A percentile compares a stretch with the other conserved stretches of the same genome.
These are phyloP conservation scores for Russula lepida DNA, from an alignment of 768 basidiomycete species.

Conservation along the genomic window DNA sequence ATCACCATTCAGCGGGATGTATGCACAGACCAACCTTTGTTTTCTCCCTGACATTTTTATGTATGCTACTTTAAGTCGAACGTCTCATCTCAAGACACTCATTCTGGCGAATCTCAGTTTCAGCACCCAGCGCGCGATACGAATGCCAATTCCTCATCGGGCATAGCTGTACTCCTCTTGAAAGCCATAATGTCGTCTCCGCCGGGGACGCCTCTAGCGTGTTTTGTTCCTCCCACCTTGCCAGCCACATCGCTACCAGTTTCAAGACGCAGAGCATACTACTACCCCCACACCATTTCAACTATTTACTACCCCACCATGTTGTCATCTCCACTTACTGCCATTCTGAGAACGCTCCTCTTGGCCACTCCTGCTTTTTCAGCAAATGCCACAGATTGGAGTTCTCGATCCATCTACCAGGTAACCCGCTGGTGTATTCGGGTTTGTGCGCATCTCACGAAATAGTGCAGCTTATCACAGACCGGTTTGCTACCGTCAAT, in stretches of 20 bases:
- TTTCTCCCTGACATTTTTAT: not conserved
- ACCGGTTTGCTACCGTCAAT: conserved; percentile 49
- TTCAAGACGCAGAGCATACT: not conserved
- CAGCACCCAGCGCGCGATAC: not conserved
- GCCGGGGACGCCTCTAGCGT: too few relatives aligned
- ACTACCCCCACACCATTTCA: not conserved
- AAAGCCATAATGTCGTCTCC: not conserved
- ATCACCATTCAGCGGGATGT: too few relatives aligned
- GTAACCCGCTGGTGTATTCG: conserved; percentile 21
- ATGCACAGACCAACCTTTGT: not conserved
- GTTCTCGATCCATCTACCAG: conserved; percentile 48
- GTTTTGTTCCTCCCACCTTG: not conserved
- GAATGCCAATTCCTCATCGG: conserved; percentile 9
- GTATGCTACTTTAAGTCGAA: not conserved
- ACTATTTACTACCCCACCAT: not conserved
- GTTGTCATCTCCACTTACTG: not conserved
- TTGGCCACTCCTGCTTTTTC: conserved; percentile 25
- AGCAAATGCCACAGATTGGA: conserved; percentile 42
- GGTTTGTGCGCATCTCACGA: not conserved
- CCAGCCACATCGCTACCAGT: not conserved
- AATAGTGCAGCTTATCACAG: conserved; percentile 38
- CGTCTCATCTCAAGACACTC: not conserved
- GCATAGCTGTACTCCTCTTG: not conserved
- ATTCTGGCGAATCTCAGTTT: not conserved
- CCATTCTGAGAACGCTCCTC: not conserved